These are phyloP conservation scores for Fusarium tjaetaba DNA, from an alignment of 2,329 filamentous ascomycete genomes.

Conservation along the genomic window DNA sequence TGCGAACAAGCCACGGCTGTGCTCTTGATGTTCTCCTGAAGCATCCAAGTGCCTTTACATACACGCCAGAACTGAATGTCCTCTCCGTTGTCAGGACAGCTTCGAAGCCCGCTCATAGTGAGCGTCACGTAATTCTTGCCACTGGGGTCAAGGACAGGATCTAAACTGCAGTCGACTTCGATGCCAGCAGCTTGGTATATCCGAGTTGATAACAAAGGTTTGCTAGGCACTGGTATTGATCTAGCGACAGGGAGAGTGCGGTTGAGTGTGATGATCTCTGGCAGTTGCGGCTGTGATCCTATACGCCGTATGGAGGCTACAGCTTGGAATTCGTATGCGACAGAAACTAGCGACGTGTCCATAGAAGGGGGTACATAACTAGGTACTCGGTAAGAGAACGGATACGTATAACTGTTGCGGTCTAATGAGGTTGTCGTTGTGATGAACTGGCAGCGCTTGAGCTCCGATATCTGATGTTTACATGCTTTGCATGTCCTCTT, in stretches of 20 bases:
- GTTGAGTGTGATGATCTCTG: conserved; percentile 66
- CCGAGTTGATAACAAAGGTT: conserved; percentile 74
- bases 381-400: conserved; percentile 85
- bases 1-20: conserved; percentile 79
- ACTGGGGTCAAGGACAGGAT: conserved; percentile 82
- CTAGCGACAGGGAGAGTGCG: conserved; percentile 78
- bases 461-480: conserved; percentile 22
- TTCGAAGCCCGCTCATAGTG: conserved; percentile 69
- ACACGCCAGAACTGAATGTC: conserved; percentile 81
- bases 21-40: conserved; percentile 84
- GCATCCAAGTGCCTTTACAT: conserved; percentile 88
- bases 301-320: conserved; percentile 68
- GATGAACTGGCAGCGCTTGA: conserved; percentile 29
- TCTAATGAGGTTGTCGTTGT: not conserved
- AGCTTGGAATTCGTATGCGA: conserved; percentile 82
- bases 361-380: conserved; percentile 85
- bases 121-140: conserved; percentile 66
- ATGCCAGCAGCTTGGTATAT: conserved; percentile 93
- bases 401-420: conserved; percentile 61
- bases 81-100: conserved; percentile 70
- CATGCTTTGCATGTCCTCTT: conserved; percentile 26
- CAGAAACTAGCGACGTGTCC: conserved; percentile 74
- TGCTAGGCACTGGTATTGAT: conserved; percentile 74
- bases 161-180: conserved; percentile 81
- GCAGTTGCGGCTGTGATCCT: conserved; percentile 45